Evolutionary conservation across 2,329 filamentous ascomycete genomes (phyloP).

Genomic region (Neonectria sp.): DNA sequence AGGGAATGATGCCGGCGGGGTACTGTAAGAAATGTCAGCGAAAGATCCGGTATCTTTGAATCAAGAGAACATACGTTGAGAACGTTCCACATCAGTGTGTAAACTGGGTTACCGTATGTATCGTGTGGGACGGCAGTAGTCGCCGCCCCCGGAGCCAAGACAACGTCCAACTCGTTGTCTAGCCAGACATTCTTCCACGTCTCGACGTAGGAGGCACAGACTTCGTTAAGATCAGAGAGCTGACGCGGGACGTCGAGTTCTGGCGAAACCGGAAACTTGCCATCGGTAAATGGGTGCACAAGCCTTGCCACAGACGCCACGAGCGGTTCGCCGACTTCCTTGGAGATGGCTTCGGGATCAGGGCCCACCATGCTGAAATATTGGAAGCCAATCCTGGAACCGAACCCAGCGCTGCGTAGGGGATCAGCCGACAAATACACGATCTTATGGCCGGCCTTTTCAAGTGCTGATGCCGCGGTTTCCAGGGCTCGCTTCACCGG

Average conservation of each 20-base stretch:
- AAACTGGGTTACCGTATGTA: constrained; percentile 39
- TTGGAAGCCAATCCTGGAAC: constrained; percentile 40
- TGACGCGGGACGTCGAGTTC: constrained; percentile 5
- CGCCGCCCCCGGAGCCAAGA: constrained; percentile 36
- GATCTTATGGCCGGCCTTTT: constrained; percentile 61
- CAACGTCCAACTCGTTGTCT: constrained; percentile 37
- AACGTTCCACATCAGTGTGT: constrained; percentile 46
- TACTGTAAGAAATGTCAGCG: constrained; percentile 24
- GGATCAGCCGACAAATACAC: constrained; percentile 51
- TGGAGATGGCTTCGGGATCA: constrained; percentile 27
- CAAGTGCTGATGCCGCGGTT: constrained; percentile 55
- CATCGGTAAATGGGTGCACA: constrained; percentile 36
- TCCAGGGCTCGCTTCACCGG: constrained; percentile 63
- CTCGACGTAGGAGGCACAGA: constrained; percentile 21
- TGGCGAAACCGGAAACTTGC: constrained; percentile 32
- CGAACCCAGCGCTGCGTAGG: constrained; percentile 25
- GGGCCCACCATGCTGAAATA: constrained; percentile 36
- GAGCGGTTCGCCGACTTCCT: constrained; percentile 38
- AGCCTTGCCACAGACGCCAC: constrained; percentile 36
- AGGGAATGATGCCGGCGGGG: constrained; percentile 43
- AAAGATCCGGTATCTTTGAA: rapidly evolving
- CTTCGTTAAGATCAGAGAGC: constrained; percentile 27
- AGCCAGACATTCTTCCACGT: constrained; percentile 36
- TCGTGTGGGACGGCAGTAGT: constrained; percentile 41
- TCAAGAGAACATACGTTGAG: constrained; percentile 29